phyloP scores from a whole-genome alignment of 2,329 filamentous ascomycete species.

The Fusarium hostae region DNA sequence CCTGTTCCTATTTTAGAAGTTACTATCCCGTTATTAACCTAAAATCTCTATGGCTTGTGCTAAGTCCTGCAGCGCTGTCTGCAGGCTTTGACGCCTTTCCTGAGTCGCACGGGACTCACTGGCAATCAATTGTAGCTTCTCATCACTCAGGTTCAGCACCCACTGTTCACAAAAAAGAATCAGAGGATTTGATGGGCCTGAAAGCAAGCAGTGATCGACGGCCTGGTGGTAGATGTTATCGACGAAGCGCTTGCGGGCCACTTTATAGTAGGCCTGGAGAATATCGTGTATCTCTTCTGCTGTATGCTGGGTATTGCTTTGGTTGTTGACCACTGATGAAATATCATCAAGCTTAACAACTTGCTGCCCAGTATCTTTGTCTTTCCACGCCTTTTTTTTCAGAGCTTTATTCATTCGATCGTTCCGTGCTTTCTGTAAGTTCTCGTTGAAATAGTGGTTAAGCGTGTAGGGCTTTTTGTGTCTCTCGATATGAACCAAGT shows the following conservation, averaged over 20 bases:
- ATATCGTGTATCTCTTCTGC: conserved; percentile 1
- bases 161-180: neutral
- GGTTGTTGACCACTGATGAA: neutral
- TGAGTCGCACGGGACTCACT: neutral
- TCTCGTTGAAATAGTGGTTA: neutral
- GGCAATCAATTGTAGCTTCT: neutral
- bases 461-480: neutral
- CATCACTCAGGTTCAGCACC: neutral
- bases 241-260: neutral
- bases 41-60: neutral
- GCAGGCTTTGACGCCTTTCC: neutral
- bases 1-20: neutral
- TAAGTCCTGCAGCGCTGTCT: neutral
- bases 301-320: neutral
- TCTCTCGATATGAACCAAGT: neutral
- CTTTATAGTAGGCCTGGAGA: neutral
- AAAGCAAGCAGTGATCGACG: neutral
- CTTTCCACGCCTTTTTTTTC: neutral
- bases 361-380: neutral
- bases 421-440: neutral
- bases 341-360: neutral
- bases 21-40: neutral
- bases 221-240: neutral
- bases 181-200: neutral
- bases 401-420: neutral